Evolutionary conservation across 257 asterid species (phyloP), one percentile per base, ranked within the genome.

Genomic region (Jasminum sambac): DNA sequence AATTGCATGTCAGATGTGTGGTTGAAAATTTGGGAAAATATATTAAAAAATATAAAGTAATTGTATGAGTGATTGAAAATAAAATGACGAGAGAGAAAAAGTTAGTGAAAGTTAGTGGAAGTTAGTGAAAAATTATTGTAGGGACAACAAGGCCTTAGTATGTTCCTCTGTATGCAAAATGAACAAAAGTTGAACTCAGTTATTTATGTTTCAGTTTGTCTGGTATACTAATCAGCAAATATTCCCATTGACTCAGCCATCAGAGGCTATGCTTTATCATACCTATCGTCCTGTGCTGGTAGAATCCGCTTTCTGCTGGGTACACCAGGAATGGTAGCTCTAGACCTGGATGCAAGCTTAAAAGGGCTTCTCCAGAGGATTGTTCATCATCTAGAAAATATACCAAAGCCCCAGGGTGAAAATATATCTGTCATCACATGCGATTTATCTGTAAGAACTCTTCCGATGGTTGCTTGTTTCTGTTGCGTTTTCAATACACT

Each of bases 241-340:
- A n/a, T 36, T 66, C 44, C 76, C 38, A 40, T 80, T 72, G 79
- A 41, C 82, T 64, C 96, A 95, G 99, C 99, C 50, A 89, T 95
- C 82, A 84, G 97, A 84, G 99, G 99, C 78, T 91, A 95, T 73
- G 99, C 99, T 40, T 88, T 91, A 71, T 95, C 98, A 59, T 89
- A 89, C 83, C 92, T 95, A 67, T 89, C 97, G 75, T 89, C 98
- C 67, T 91, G 96, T 81, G 98, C 96, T 77, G 93, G 98, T 78
- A 85, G 99, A 89, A 88, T 95, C 80, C 92, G 98, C 66, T 91
- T 95, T 90, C 85, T 95, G 78, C 89, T 95, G 85, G 91, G 95
- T 57, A 91, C 98, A 40, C 99, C 99, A 7, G 99, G 99, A 78
- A 95, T 95, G 99, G 93, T 95, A 74, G 99, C 99, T 77, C 99